Base-by-base conservation (phyloP, 2,329 filamentous ascomycete genomes). In the Apiospora saccharicola region DNA sequence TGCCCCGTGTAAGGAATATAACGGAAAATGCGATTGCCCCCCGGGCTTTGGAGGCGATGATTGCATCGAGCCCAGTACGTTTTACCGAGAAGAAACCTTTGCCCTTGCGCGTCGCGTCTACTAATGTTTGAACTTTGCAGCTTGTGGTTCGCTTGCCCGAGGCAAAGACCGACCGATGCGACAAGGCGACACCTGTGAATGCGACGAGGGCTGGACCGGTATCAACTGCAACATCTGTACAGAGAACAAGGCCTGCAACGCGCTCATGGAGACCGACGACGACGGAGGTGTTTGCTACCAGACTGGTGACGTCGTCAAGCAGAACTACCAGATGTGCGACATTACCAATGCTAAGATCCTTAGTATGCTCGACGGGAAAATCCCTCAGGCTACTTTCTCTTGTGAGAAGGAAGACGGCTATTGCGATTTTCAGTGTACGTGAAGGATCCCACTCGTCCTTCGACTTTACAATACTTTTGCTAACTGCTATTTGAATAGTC, bases 211-310 rank as follows among this genome's bases (percentile, higher is more conserved):
- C 71, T 99, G 96, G 96, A 90, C 90, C 53, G 96, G 96, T 75
- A 96, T 99, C 84, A 99, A 99, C 86, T 99, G 96, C 89, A 99
- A 96, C 79, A 94, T 99, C 72, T 99, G 96, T 83, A 91, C 92
- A 73, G 90, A 91, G 4, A 88, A 98, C 81, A 86, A 92, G 76
- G 95, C 93, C 22, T 99, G 96, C 80, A 90, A 96, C 80, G 91
- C 94, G 46, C 86, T 99, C 83, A 97, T 97, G 91, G 94, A 94
- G 4, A 91, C 92, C 19, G 90, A 90, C 4, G 89, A 94, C 74
- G 94, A 92, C 67, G 57, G 57, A n/a, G 96, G 95, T 44, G 91
- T 98, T 14, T 99, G 96, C 85, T 98, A 98, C 81, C 92, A 94
- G 79, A 92, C 96, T 76, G 96, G 96, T 67, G 90, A 97, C 76